A percentile compares a stretch with the other conserved stretches of the same genome.
These are phyloP conservation scores for Fusarium phyllophilum DNA, from an alignment of 2,329 filamentous ascomycete species.

Conservation along the genomic window DNA sequence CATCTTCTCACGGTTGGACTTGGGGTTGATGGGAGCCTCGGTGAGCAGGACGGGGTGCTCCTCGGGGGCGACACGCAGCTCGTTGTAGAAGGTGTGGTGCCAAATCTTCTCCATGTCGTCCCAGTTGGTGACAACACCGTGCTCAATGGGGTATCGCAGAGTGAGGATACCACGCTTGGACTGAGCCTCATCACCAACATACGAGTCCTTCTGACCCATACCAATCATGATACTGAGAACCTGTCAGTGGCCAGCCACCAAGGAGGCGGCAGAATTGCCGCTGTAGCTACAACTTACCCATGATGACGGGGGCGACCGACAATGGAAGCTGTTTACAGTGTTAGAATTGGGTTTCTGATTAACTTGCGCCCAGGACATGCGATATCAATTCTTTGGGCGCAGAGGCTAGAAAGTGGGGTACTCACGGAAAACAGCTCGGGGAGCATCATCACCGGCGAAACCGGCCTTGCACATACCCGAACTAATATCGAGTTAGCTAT, in stretches of 20 bases:
- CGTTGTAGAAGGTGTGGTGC: constrained; percentile 99
- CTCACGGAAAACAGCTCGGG: constrained; percentile 99
- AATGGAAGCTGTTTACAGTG: constrained; percentile 80
- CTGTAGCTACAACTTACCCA: constrained; percentile 76
- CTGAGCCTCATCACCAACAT: constrained; percentile 99
- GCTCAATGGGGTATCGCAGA: constrained; percentile 99
- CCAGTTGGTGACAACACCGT: constrained; percentile 99
- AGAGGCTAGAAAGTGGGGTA: constrained; percentile 50
- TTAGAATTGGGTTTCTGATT: constrained; percentile 49
- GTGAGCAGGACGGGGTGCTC: constrained; percentile 99
- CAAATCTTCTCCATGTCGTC: constrained; percentile 99
- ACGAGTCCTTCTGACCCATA: constrained; percentile 99
- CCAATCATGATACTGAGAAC: constrained; percentile 96
- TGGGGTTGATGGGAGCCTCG: constrained; percentile 99
- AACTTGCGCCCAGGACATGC: constrained; percentile 16
- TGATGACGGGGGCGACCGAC: constrained; percentile 99
- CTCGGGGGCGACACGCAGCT: constrained; percentile 99
- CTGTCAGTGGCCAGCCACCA: constrained; percentile 28
- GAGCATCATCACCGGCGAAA: constrained; percentile 99
- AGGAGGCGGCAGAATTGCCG: constrained; percentile 22
- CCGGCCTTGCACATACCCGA: constrained; percentile 99
- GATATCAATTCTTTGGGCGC: constrained; percentile 35
- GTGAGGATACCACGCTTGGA: constrained; percentile 99
- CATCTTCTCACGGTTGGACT: constrained; percentile 99
- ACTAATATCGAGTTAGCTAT: constrained; percentile 67